Evolutionary conservation across 805 yeast genomes (phyloP).

Genomic region (Yamadazyma takamatsuzukensis): DNA sequence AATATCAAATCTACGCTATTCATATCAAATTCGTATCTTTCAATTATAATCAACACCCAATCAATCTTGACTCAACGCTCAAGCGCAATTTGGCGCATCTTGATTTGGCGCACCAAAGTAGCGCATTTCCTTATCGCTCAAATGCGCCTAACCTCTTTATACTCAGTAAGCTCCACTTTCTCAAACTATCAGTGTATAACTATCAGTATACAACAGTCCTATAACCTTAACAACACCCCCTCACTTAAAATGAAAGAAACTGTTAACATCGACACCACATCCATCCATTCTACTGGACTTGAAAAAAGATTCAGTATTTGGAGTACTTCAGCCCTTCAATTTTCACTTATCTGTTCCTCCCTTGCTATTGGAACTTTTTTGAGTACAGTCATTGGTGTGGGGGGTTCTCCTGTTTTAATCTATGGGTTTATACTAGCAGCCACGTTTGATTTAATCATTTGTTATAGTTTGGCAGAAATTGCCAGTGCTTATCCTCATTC

Average conservation of each 20-base stretch:
- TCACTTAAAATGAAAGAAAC: not conserved
- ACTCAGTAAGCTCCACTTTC: no score
- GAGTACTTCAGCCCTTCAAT: slow-evolving; percentile 16
- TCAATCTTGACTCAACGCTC: no score
- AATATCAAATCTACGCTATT: no score
- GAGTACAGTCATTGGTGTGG: slow-evolving; percentile 19
- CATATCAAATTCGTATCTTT: no score
- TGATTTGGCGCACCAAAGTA: no score
- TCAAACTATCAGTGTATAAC: not conserved
- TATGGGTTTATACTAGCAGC: slow-evolving; percentile 19
- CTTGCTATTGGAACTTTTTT: slow-evolving; percentile 20
- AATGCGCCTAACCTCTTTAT: no score
- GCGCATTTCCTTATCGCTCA: no score
- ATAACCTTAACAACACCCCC: not conserved
- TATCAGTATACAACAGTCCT: not conserved
- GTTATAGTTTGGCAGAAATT: slow-evolving; percentile 23
- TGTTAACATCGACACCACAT: slow-evolving; percentile 1
- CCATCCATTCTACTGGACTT: slow-evolving; percentile 1
- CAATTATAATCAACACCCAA: no score
- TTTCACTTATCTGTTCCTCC: slow-evolving; percentile 17
- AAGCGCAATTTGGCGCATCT: no score
- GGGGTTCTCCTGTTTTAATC: slow-evolving; percentile 19
- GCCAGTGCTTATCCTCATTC: slow-evolving; percentile 31
- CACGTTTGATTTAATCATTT: slow-evolving; percentile 14
- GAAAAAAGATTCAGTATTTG: slow-evolving; percentile 14